Evolutionary conservation across 2,329 filamentous ascomycete species (phyloP), one percentile per base, ranked within the genome.

Genomic region (Fusarium acutatum): DNA sequence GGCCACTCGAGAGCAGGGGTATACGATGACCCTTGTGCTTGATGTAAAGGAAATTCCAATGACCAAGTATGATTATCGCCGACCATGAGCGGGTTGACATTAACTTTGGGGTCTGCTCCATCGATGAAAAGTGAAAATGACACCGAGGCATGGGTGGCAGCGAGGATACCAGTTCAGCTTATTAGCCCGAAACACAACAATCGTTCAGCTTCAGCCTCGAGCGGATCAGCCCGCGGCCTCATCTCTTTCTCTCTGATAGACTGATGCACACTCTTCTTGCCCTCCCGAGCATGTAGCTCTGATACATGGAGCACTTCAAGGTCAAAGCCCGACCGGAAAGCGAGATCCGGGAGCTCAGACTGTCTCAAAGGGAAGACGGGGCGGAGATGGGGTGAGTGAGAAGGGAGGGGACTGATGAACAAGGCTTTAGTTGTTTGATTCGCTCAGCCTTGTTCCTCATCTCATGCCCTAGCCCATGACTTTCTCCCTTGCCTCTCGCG

Each of bases 381-480:
- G 62, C 71, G 67, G 50, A 64, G 63, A 60, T 60, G 71, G 71
- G 67, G 56, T 72, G 71, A 71, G 64, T 43, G 69, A 62, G 60
- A 74, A 49, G 69, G 41, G 64, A 72, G 54, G 62, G 43, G 38
- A 53, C 54, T 67, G 60, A 66, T 67, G 57, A 65, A 61, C 75
- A 63, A 75, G 75, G 69, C 75, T 75, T 69, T 64, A 46, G 47
- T 28, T 40, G 65, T 68, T 73, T 72, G 69, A 75, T 74, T 69
- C 65, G 74, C 65, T 77, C 75, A 77, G 75, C 75, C 75, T 77
- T 72, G 75, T 68, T 61, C 60, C 32, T 74, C 63, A 53, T 46
- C 41, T 67, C 43, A 66, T 70, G 50, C 49, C 69, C 70, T 64
- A 54, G 53, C 37, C 44, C 62, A 57, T 65, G 47, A 54, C 63